phyloP scores from a whole-genome alignment of 345 rosid species.

The Lepidium sativum region DNA sequence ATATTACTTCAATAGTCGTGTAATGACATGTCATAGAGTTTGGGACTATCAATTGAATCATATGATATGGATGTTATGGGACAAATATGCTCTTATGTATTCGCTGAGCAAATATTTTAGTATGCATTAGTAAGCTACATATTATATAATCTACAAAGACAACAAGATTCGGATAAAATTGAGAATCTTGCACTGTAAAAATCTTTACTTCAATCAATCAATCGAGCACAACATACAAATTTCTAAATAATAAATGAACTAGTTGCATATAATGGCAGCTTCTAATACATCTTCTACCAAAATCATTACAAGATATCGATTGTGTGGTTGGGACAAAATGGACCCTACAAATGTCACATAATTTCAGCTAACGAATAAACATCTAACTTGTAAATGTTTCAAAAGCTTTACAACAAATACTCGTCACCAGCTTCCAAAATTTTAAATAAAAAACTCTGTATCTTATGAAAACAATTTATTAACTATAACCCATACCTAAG shows the following conservation, averaged over 20 bases:
- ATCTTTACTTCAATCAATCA: not conserved
- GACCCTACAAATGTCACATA: slow-evolving; percentile 22
- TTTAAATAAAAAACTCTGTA: too few relatives aligned
- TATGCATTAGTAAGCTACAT: too few relatives aligned
- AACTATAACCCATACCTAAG: slow-evolving; percentile 24
- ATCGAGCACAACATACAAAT: not conserved
- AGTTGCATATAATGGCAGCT: slow-evolving; percentile 4
- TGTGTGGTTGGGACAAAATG: slow-evolving; percentile 22
- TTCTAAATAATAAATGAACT: not conserved
- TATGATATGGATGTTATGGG: too few relatives aligned
- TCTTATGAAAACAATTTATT: slow-evolving; percentile 22
- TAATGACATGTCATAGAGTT: too few relatives aligned
- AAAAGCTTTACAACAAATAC: slow-evolving; percentile 19
- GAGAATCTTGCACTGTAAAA: not conserved
- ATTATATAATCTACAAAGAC: not conserved
- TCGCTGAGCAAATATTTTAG: too few relatives aligned
- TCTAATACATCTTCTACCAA: not conserved
- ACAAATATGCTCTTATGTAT: not conserved
- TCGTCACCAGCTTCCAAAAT: not conserved
- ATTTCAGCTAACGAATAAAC: slow-evolving; percentile 17
- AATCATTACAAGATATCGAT: slow-evolving; percentile 1
- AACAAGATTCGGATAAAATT: not conserved
- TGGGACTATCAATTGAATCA: too few relatives aligned
- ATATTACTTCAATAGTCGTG: too few relatives aligned
- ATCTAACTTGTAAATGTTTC: slow-evolving; percentile 30